These are phyloP conservation scores for Mimosa pudica DNA, from an alignment of 306 rosid species.

Conservation along the genomic window DNA sequence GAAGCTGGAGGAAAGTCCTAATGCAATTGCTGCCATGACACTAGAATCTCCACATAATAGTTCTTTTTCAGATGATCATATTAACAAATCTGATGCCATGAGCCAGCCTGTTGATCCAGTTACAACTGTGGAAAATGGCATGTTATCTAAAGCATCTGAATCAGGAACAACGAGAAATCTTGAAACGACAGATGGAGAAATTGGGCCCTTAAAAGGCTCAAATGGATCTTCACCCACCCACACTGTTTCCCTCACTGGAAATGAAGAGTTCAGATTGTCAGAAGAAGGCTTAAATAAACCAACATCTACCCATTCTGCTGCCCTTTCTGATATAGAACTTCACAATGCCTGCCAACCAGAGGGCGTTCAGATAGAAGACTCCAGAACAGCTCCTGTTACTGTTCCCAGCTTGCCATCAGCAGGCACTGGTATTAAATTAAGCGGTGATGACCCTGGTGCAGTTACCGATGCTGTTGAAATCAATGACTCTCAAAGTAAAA, in stretches of 20 bases:
- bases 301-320: slow-evolving; percentile 30
- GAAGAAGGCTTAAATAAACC: slow-evolving; percentile 42
- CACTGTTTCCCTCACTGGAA: slow-evolving; percentile 31
- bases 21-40: slow-evolving; percentile 45
- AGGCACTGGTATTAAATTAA: slow-evolving; percentile 35
- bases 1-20: slow-evolving; percentile 45
- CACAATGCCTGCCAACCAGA: slow-evolving; percentile 35
- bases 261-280: slow-evolving; percentile 36
- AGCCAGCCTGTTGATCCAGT: slow-evolving; percentile 35
- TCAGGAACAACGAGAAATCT: slow-evolving; percentile 33
- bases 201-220: slow-evolving; percentile 34
- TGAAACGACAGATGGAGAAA: slow-evolving; percentile 32
- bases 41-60: slow-evolving; percentile 36
- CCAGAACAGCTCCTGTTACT: slow-evolving; percentile 32
- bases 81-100: slow-evolving; percentile 32
- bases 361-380: slow-evolving; percentile 32
- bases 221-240: slow-evolving; percentile 38
- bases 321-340: slow-evolving; percentile 38
- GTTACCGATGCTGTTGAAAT: slow-evolving; percentile 33
- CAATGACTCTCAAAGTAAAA: slow-evolving; percentile 41
- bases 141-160: slow-evolving; percentile 29
- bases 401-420: slow-evolving; percentile 25
- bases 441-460: slow-evolving; percentile 35
- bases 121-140: slow-evolving; percentile 48
- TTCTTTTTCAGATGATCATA: slow-evolving; percentile 40